Evolutionary conservation across 1,284 basidiomycete species (phyloP), one percentile per base, ranked within the genome.

Genomic region (Rugiboletus extremiorientalis): DNA sequence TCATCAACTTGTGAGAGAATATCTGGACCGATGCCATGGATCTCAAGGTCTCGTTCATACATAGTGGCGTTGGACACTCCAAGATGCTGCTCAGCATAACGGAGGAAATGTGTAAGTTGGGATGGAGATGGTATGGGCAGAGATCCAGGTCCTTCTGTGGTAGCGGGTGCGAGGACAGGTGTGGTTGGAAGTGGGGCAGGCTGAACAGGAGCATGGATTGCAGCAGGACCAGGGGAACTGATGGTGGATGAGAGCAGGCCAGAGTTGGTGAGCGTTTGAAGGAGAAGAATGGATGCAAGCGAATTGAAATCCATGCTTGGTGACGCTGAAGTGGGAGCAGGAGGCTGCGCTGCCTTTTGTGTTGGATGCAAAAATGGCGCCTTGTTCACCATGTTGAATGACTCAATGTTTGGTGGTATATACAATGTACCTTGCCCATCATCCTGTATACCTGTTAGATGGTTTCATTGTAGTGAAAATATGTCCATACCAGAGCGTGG

Each of bases 11-110:
- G 27, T 0, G 36, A 6, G 12, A 66, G 50, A 11, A 66, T 58
- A 34, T 67, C 56, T 11, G 49, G 61, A 1, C 65, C 59, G 28
- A 60, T 61, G 11, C 44, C 42, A 20, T 56, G 42, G 1, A 38
- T 5, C 2, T 22, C 4, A 12, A 65, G 40, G 3, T 11, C 1
- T 0, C 16, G 6, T 33, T 63, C 34, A 36, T 57, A 58, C 10
- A 8, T 18, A 1, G 27, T 36, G 0, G 60, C 50, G 16, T 61
- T 40, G 2, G 0, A 0, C 8, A 60, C 28, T 2, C 40, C 7
- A 12, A 64, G 52, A 1, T 50, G 8, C 0, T 11, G 27, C 33
- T 66, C 44, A 7, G 60, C 58, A 50, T 67, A 50, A 9, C 4
- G 15, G 1, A 66, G 56, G 22, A 62, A 66, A 1, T 34, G 10